Evolutionary conservation across 169 alveolate genomes (phyloP).

Genomic region (Plasmodium coatneyi): DNA sequence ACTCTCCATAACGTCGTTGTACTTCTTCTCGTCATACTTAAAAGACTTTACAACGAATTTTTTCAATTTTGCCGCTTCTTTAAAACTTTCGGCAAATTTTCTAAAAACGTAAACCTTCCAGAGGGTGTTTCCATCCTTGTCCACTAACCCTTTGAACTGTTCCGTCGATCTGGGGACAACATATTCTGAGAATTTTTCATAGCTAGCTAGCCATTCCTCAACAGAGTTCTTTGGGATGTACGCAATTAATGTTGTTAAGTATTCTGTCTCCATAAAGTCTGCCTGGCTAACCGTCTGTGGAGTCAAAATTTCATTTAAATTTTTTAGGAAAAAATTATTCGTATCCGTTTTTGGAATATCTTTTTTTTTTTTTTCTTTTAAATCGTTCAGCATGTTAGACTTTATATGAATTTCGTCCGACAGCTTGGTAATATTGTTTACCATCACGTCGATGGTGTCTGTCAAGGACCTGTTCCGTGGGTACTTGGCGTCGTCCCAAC

Average conservation of each 20-base stretch:
- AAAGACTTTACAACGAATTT: slow-evolving; percentile 86
- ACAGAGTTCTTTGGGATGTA: slow-evolving; percentile 85
- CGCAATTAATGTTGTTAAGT: slow-evolving; percentile 87
- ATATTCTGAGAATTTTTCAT: slow-evolving; percentile 81
- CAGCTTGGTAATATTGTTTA: slow-evolving; percentile 85
- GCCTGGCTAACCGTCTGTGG: slow-evolving; percentile 87
- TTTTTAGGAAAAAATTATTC: slow-evolving; percentile 77
- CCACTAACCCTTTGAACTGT: slow-evolving; percentile 79
- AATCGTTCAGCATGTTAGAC: slow-evolving; percentile 86
- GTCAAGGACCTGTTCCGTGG: slow-evolving; percentile 88
- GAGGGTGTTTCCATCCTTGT: slow-evolving; percentile 83
- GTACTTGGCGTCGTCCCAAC: slow-evolving; percentile 92
- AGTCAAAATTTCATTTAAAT: slow-evolving; percentile 88
- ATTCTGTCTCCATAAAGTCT: slow-evolving; percentile 87
- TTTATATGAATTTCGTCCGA: slow-evolving; percentile 86
- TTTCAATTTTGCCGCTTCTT: slow-evolving; percentile 81
- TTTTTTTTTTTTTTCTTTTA: slow-evolving; percentile 80
- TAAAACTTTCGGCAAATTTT: slow-evolving; percentile 83
- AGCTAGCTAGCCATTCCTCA: slow-evolving; percentile 79
- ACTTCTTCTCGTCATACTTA: slow-evolving; percentile 87
- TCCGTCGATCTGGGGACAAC: slow-evolving; percentile 90
- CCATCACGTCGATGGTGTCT: slow-evolving; percentile 85
- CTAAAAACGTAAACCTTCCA: slow-evolving; percentile 87
- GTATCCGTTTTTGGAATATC: slow-evolving; percentile 75
- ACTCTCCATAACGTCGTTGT: slow-evolving; percentile 82